Percentiles rank a stretch among this genome's conserved stretches.
Conservation (phyloP, 1,139 yeast species). For the Magnusiomyces ingens region DNA sequence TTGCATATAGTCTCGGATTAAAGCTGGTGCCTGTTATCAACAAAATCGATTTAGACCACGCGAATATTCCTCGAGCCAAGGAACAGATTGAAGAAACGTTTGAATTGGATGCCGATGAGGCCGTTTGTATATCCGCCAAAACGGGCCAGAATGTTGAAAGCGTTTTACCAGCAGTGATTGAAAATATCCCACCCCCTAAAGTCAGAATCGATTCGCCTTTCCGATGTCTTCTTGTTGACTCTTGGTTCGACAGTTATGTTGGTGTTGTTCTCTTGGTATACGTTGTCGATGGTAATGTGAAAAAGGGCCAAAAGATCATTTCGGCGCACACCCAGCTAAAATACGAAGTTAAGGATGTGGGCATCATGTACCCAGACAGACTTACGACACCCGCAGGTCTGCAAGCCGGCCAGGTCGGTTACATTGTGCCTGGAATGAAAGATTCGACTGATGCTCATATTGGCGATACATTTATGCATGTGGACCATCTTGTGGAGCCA, state of each 20-base stretch:
- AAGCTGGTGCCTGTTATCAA: constrained; percentile 83
- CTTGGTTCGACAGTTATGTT: constrained; percentile 91
- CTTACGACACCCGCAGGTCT: constrained; percentile 50
- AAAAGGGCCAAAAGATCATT: constrained; percentile 64
- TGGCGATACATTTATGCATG: constrained; percentile 81
- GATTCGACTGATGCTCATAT: constrained; percentile 78
- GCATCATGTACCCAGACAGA: constrained; percentile 91
- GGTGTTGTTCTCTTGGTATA: constrained; percentile 89
- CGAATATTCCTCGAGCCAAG: constrained; percentile 73
- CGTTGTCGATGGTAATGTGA: constrained; percentile 73
- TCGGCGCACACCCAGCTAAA: constrained; percentile 71
- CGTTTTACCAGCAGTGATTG: constrained; percentile 72
- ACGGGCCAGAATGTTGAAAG: constrained; percentile 74
- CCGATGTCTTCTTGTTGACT: constrained; percentile 78
- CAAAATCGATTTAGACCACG: constrained; percentile 84
- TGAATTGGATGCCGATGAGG: constrained; percentile 67
- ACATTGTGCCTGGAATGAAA: constrained; percentile 89
- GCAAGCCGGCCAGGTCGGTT: constrained; percentile 90
- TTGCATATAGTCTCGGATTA: constrained; percentile 81
- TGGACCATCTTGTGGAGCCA: constrained; percentile 63
- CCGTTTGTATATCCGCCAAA: constrained; percentile 86
- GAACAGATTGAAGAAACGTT: constrained; percentile 81
- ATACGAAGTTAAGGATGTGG: constrained; percentile 87
- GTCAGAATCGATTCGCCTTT: constrained; percentile 54
- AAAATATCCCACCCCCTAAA: constrained; percentile 65